These are phyloP conservation scores for Phoma herbarum DNA, from an alignment of 2,329 filamentous ascomycete genomes.

Conservation along the genomic window DNA sequence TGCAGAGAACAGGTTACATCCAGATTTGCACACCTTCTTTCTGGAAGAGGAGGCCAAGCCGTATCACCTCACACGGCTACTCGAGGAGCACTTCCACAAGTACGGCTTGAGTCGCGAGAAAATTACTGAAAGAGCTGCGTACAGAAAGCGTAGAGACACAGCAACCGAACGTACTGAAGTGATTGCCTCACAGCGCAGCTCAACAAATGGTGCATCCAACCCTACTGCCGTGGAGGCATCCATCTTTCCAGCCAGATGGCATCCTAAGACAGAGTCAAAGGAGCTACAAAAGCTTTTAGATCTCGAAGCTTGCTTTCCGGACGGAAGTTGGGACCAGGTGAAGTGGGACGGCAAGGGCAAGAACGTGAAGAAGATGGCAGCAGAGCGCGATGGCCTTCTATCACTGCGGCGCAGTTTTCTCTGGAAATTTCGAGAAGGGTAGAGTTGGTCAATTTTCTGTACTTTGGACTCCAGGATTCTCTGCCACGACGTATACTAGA, in stretches of 20 bases:
- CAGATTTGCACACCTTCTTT: not conserved
- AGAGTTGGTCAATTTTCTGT: too few species aligned
- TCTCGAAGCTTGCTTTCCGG: not conserved
- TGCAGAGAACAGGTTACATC: not conserved
- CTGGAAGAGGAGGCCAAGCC: not conserved
- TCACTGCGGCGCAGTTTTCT: not conserved
- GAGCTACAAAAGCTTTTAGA: not conserved
- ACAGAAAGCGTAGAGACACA: not conserved
- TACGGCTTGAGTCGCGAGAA: not conserved
- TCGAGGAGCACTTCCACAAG: not conserved
- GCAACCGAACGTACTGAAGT: not conserved
- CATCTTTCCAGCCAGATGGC: conserved; percentile 2
- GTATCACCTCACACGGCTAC: not conserved
- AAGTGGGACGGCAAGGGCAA: not conserved
- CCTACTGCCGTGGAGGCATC: not conserved
- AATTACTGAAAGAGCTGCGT: not conserved
- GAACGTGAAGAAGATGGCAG: not conserved
- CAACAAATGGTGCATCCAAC: not conserved
- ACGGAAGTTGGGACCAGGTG: not conserved
- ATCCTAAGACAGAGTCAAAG: not conserved
- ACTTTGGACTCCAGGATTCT: too few species aligned
- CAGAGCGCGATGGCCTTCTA: not conserved
- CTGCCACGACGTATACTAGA: not conserved
- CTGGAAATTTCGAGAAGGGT: too few species aligned
- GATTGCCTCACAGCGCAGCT: not conserved